Base-by-base conservation (phyloP, 768 basidiomycete species). In the Chalciporus pseudorubinellus region DNA sequence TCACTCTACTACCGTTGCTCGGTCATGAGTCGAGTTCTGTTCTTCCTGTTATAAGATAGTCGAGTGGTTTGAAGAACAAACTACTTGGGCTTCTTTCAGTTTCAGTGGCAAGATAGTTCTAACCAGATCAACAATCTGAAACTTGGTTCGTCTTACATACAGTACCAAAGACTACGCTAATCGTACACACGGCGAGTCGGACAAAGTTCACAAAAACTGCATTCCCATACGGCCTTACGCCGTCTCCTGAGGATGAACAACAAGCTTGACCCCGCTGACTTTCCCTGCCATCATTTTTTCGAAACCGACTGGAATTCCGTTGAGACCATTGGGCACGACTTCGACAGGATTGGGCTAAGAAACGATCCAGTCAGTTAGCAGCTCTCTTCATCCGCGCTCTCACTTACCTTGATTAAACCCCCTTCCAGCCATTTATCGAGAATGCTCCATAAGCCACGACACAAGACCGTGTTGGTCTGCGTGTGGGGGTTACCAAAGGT, bases 261-360 rank as follows among this genome's bases (percentile, higher is more conserved):
- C 67, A 18, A 80, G 57, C 58, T 80, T 80, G 14, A 53, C 59
- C 5, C 72, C 77, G n/a, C 75, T 77, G 26, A 78, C 66, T 48
- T 72, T 49, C 9, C 72, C 67, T 3, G 54, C 52, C 59, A 61
- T 63, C 58, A 79, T 39, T 52, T 60, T 61, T 40, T 71, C 63
- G 24, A 80, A 56, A 2, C 73, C 77, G 10, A 46, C 65, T 0
- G 50, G 36, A 9, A 79, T 67, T 9, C 70, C 77, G 8, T 58
- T 50, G 1, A 80, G 63, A 2, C 79, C 79, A 24, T 62, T 57
- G 0, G 72, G 68, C 11, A 80, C 59, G n/a, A 77, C 61, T 56
- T 79, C 72, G 4, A 70, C 53, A n/a, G 64, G 61, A 51, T 70
- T 71, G 0, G 78, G 75, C 76, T 74, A 39, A 34, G 44, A 38